These are phyloP conservation scores for Acacia concinna DNA, from an alignment of 331 rosid species.

Conservation along the genomic window DNA sequence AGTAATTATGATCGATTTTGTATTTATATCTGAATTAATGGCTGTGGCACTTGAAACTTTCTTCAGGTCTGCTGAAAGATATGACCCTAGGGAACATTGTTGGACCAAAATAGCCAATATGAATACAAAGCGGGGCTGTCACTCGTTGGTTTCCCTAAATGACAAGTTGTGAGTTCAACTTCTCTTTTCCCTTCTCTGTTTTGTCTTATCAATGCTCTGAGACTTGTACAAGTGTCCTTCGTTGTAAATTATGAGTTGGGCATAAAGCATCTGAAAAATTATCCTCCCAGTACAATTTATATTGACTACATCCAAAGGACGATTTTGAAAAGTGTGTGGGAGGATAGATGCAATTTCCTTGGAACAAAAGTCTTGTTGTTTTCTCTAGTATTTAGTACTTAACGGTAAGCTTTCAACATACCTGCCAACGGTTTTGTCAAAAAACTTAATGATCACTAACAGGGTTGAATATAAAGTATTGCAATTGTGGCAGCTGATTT, in stretches of 20 bases:
- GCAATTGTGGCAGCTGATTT: constrained; percentile 1
- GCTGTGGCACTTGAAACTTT: constrained; percentile 25
- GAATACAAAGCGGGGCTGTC: constrained; percentile 47
- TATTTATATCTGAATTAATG: constrained; percentile 6
- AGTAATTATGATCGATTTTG: neutral
- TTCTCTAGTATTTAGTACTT: neutral
- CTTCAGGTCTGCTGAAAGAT: constrained; percentile 66
- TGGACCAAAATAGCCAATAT: constrained; percentile 55
- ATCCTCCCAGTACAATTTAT: neutral
- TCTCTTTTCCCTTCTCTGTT: neutral
- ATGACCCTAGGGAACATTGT: constrained; percentile 62
- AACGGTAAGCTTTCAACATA: constrained; percentile 22
- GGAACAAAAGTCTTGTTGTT: neutral
- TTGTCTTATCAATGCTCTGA: neutral
- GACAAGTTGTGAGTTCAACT: constrained; percentile 25
- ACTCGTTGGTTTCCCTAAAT: constrained; percentile 31
- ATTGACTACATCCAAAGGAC: neutral
- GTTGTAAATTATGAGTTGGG: neutral
- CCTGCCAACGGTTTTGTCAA: constrained; percentile 5
- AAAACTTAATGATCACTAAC: neutral
- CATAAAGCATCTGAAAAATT: neutral
- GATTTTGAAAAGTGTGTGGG: constrained; percentile 5
- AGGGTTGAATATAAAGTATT: neutral
- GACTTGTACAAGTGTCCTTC: neutral
- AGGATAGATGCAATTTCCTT: neutral